Conservation (phyloP, 768 basidiomycete genomes). For the Cyclocybe aegerita region DNA sequence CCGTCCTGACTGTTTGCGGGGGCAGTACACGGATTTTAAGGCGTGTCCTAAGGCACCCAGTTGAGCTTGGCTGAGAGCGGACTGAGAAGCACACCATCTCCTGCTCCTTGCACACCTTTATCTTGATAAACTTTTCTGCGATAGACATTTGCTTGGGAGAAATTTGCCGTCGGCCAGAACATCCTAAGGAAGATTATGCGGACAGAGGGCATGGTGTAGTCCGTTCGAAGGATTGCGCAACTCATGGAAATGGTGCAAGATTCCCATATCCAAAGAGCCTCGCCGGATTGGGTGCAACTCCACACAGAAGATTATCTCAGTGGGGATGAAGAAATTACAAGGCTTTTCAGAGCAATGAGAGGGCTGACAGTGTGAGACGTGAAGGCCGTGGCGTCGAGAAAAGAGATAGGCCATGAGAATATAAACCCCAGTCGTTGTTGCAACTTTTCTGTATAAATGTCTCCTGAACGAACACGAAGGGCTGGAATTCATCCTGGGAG, state of each 20-base stretch:
- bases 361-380: neutral
- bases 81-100: too few species aligned
- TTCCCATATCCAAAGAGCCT: neutral
- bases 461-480: too few species aligned
- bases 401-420: neutral
- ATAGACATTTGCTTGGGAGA: neutral
- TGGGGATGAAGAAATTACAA: too few species aligned
- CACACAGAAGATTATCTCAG: neutral
- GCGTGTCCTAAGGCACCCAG: neutral
- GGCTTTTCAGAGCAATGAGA: neutral
- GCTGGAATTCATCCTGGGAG: too few species aligned
- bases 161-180: neutral
- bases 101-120: neutral
- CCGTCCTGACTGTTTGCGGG: neutral
- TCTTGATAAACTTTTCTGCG: neutral
- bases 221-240: constrained; percentile 7
- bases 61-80: neutral
- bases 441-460: too few species aligned
- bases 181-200: neutral
- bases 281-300: neutral
- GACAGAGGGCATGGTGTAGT: constrained; percentile 3
- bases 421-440: too few species aligned
- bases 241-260: neutral
- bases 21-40: neutral
- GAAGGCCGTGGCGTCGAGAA: neutral